Base-by-base conservation (phyloP, 2,329 filamentous ascomycete species). In the Penicillium sp. region DNA sequence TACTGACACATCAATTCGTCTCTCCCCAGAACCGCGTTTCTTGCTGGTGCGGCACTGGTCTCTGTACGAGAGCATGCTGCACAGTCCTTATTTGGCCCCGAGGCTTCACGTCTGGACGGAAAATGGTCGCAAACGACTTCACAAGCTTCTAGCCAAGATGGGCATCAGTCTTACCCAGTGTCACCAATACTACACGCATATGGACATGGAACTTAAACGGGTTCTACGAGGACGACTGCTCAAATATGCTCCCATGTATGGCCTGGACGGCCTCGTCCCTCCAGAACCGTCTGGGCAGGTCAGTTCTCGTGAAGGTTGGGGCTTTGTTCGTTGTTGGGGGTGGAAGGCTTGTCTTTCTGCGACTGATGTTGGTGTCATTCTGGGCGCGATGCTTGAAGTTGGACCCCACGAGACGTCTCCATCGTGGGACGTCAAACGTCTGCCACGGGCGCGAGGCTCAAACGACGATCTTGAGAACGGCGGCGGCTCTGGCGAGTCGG, bases 131-230 rank as follows among this genome's bases (percentile, higher is more conserved):
- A 94, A 94, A 63, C 80, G 91, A 36, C 73, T 98, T 14, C 87
- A 96, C 65, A 97, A 97, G 62, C 77, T 98, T 0, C 77, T 98
- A 2, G 93, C 93, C 29, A 98, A 97, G 67, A 98, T 98, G 91
- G 93, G 93, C 20, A 87, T 98, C 39, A 94, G 87, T 58, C 73
- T 97, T 25, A 85, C 84, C 4, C 91, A 98, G 68, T 95, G 90
- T 69, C 90, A 88, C 57, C 93, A 97, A 66, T 91, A 83, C 61
- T 98, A 97, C 62, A 88, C 89, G 0, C 93, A 98, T 65, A 97
- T 98, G 90, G 91, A 97, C 67, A 94, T 96, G 82, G 84, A 94
- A 65, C 73, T 98, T 21, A 98, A 97, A 68, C 83, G 87, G 4
- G 87, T 87, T 19, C 70, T 97, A 19, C 82, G 91, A 28, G 80